phyloP scores from a whole-genome alignment of 1,284 basidiomycete species.

The Inonotus obliquus region DNA sequence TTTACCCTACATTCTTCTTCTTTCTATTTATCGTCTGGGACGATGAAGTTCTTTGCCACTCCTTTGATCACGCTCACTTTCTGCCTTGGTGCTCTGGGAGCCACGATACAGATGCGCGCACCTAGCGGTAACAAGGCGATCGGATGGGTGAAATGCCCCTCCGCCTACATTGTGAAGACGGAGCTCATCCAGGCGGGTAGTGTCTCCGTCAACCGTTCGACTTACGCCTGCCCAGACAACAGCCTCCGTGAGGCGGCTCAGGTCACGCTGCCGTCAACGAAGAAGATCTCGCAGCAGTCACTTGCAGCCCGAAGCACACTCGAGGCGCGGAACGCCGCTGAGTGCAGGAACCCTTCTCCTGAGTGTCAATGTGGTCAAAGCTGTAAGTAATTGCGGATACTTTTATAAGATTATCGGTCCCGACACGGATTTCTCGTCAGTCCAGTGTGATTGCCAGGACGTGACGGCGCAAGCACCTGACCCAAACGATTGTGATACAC shows the following conservation, averaged over 20 bases:
- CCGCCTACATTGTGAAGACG: constrained; percentile 9
- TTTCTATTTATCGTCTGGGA: constrained; percentile 13
- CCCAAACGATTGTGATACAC: constrained; percentile 24
- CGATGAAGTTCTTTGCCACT: constrained; percentile 18
- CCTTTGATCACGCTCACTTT: constrained; percentile 13
- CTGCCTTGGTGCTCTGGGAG: constrained; percentile 16
- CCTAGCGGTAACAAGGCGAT: neutral
- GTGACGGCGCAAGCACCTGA: constrained; percentile 22
- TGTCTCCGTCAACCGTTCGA: constrained; percentile 8
- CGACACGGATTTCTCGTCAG: constrained; percentile 18
- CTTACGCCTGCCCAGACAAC: constrained; percentile 15
- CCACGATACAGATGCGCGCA: constrained; percentile 10
- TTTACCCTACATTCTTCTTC: neutral
- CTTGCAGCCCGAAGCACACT: neutral
- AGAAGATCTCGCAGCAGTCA: constrained; percentile 2
- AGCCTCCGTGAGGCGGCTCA: constrained; percentile 9
- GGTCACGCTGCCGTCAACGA: constrained; percentile 1
- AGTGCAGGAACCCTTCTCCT: constrained; percentile 12
- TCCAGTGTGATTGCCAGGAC: constrained; percentile 20
- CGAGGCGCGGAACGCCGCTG: constrained; percentile 7
- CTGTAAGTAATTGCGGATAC: constrained; percentile 18
- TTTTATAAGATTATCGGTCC: no score
- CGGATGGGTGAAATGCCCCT: constrained; percentile 8
- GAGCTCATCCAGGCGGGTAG: constrained; percentile 4
- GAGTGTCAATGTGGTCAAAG: constrained; percentile 20